Conservation (phyloP, 2,329 filamentous ascomycete genomes). For the Penicillium verrucosum region DNA sequence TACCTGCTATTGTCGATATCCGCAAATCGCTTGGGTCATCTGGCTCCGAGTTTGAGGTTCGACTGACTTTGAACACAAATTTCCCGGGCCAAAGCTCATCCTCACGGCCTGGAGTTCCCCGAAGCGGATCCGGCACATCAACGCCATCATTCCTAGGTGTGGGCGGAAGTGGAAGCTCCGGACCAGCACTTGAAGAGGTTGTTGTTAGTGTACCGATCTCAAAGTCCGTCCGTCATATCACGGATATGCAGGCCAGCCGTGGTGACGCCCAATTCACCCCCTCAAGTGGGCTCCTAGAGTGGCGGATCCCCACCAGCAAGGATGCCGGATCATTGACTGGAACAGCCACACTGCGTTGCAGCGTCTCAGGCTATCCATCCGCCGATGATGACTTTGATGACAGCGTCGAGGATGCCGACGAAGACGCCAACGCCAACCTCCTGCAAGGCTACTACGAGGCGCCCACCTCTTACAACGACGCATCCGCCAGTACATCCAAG, state of each 20-base stretch:
- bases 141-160: conserved; percentile 50
- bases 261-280: conserved; percentile 82
- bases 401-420: conserved; percentile 32
- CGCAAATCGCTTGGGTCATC: conserved; percentile 71
- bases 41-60: conserved; percentile 85
- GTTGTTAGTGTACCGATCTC: conserved; percentile 76
- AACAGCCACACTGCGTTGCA: conserved; percentile 73
- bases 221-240: conserved; percentile 72
- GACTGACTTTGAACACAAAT: conserved; percentile 66
- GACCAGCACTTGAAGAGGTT: conserved; percentile 70
- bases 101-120: conserved; percentile 38
- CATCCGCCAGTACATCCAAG: conserved; percentile 24
- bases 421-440: conserved; percentile 37
- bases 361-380: conserved; percentile 65
- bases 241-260: conserved; percentile 73
- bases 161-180: conserved; percentile 55
- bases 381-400: conserved; percentile 49
- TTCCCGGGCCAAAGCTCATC: conserved; percentile 52
- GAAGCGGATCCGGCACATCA: conserved; percentile 46
- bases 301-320: conserved; percentile 70
- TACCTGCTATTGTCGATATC: conserved; percentile 79
- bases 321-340: conserved; percentile 66
- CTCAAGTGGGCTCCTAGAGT: conserved; percentile 70
- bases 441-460: conserved; percentile 48
- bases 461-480: conserved; percentile 33